Conservation (phyloP, 495 filamentous ascomycete genomes). For the Tuber aestivum region DNA sequence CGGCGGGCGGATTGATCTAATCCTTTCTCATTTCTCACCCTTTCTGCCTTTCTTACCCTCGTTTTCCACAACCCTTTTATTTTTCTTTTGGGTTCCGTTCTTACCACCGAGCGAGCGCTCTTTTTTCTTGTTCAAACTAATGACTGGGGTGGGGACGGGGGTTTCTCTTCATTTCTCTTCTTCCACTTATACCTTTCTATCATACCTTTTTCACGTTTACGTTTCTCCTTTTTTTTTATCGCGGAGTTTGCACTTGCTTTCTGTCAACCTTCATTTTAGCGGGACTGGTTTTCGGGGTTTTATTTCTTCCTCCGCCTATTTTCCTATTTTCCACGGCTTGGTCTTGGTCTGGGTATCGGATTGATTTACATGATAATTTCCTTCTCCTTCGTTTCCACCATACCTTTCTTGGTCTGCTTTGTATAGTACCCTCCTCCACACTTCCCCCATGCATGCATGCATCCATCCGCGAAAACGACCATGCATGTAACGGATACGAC, state of each 20-base stretch:
- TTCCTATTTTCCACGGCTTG: not conserved
- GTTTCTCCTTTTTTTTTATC: not conserved
- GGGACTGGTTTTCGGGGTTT: conserved; percentile 4
- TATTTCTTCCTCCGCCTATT: not conserved
- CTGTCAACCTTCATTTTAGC: not conserved
- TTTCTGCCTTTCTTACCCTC: not conserved
- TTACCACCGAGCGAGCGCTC: not conserved
- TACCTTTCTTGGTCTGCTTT: not conserved
- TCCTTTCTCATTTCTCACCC: not conserved
- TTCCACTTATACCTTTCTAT: not conserved
- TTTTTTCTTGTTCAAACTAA: not conserved
- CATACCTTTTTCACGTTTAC: not conserved
- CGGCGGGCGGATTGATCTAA: conserved; percentile 12
- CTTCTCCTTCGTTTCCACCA: not conserved
- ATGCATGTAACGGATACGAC: not conserved
- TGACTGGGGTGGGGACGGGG: not conserved
- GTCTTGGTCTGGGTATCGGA: not conserved
- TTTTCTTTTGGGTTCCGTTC: not conserved
- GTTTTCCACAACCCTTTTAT: not conserved
- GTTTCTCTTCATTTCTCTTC: not conserved
- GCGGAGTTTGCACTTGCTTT: not conserved
- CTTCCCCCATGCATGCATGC: not conserved
- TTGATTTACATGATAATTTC: not conserved
- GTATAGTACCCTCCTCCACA: not conserved
- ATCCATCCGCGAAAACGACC: too few relatives aligned